These are phyloP conservation scores for Trametes sp. DNA, from an alignment of 1,284 basidiomycete genomes.

Conservation along the genomic window DNA sequence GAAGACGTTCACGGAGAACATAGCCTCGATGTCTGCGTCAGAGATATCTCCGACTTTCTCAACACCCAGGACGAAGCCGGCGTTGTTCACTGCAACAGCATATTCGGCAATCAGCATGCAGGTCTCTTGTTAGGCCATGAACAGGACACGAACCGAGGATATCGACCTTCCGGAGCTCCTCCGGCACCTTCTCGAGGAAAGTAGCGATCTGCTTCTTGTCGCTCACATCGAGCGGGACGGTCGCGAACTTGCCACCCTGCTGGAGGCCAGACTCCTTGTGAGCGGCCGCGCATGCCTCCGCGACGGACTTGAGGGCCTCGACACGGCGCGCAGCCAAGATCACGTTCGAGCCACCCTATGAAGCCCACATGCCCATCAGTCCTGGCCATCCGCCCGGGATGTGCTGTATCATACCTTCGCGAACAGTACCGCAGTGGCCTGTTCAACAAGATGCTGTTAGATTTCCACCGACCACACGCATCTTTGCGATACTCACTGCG, in stretches of 20 bases:
- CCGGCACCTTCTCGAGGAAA: constrained; percentile 74
- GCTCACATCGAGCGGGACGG: constrained; percentile 77
- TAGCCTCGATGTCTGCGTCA: constrained; percentile 79
- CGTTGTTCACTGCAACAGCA: constrained; percentile 75
- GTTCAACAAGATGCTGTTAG: constrained; percentile 10
- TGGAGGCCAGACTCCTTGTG: constrained; percentile 77
- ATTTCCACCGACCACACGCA: background rate
- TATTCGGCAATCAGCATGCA: background rate
- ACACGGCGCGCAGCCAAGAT: constrained; percentile 76
- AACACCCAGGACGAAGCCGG: constrained; percentile 85
- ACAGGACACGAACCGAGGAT: constrained; percentile 64
- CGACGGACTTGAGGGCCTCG: constrained; percentile 70
- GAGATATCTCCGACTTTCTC: constrained; percentile 86
- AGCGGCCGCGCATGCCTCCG: constrained; percentile 69
- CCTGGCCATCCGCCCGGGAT: background rate
- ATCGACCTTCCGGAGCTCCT: constrained; percentile 72
- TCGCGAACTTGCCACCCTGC: constrained; percentile 73
- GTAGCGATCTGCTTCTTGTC: constrained; percentile 73
- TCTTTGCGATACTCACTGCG: constrained; percentile 55
- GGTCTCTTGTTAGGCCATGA: background rate
- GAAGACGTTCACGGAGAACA: constrained; percentile 95
- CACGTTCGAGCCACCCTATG: constrained; percentile 79
- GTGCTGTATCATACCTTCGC: constrained; percentile 63
- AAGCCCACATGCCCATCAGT: background rate
- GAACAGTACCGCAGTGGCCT: constrained; percentile 87